Evolutionary conservation across 2,329 filamentous ascomycete species (phyloP).

Genomic region (Cladophialophora exuberans): DNA sequence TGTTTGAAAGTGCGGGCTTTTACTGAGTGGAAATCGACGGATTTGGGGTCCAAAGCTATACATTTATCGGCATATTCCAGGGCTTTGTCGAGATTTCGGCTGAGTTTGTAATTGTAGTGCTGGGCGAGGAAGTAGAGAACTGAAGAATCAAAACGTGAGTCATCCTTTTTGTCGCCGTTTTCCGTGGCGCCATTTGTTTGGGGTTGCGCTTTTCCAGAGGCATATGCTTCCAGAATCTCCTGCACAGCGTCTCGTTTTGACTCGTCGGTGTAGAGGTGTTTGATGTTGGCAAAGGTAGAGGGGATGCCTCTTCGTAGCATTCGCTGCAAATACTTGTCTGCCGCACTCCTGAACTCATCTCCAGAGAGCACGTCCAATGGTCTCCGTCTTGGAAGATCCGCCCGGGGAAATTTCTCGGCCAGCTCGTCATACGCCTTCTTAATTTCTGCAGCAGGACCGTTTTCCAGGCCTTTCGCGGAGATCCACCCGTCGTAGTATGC

Average conservation of each 20-base stretch:
- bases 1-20: constrained; percentile 96
- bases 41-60: constrained; percentile 75
- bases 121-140: constrained; percentile 93
- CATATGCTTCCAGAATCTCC: constrained; percentile 76
- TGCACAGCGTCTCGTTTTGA: constrained; percentile 78
- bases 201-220: constrained; percentile 55
- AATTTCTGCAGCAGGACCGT: constrained; percentile 63
- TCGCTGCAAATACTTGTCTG: constrained; percentile 75
- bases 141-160: constrained; percentile 70
- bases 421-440: constrained; percentile 82
- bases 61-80: constrained; percentile 81
- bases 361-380: constrained; percentile 87
- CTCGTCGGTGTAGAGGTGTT: constrained; percentile 80
- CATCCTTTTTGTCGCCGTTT: constrained; percentile 54
- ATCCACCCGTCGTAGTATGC: constrained; percentile 82
- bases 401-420: constrained; percentile 76
- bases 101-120: constrained; percentile 92
- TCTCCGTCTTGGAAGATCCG: constrained; percentile 82
- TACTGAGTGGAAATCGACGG: constrained; percentile 91
- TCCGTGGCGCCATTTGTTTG: constrained; percentile 54
- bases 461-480: constrained; percentile 66
- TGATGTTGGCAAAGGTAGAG: constrained; percentile 95
- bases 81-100: constrained; percentile 81
- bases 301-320: constrained; percentile 93
- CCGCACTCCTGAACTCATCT: constrained; percentile 77